Base-by-base conservation (phyloP, 768 basidiomycete species). In the Auriculariales sp. region DNA sequence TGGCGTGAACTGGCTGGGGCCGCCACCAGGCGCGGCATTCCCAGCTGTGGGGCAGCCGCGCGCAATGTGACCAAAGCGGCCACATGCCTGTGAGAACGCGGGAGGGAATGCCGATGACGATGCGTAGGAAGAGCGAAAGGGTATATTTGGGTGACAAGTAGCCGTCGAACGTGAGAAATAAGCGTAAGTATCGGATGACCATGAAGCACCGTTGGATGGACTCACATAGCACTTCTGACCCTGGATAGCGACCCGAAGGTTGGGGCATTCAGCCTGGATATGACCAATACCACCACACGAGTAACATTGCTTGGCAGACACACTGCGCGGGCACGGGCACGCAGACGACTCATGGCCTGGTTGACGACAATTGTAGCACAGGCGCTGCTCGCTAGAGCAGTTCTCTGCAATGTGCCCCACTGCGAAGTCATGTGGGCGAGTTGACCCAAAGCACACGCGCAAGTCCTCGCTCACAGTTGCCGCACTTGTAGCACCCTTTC, bases 341-440 rank as follows among this genome's bases (percentile, higher is more conserved):
- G 83, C 79, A 49, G 85, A 81, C 17, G 85, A 89, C 65, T 93
- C 90, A 58, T 93, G 91, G 33, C 91, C 91, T n/a, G 89, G 84
- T 62, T 91, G 85, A 56, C 87, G 81, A 64, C 91, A 94, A 63
- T 93, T 94, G 69, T 91, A 94, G 68, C 91, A 94, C 52, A 94
- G 76, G 58, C 88, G 79, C 63, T 86, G 79, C 59, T 85, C 84
- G 55, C 86, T 87, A 42, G 87, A 75, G 63, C 90, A 94, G 59
- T 83, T 85, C 72, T 90, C 88, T 59, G 90, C 90, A 59, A 93
- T 86, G 64, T 94, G 90, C 45, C 90, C 90, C 62, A 92, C 90
- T 92, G 57, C 11, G 50, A 30, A 25, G 81, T 68, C 29, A 25
- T 15, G 59, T 63, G 4, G 64, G 88, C 89, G 73, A 66, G 90